A percentile compares a stretch with the other conserved stretches of the same genome.
Conservation (phyloP, 768 basidiomycete genomes). For the Leccinellum rugosiceps region DNA sequence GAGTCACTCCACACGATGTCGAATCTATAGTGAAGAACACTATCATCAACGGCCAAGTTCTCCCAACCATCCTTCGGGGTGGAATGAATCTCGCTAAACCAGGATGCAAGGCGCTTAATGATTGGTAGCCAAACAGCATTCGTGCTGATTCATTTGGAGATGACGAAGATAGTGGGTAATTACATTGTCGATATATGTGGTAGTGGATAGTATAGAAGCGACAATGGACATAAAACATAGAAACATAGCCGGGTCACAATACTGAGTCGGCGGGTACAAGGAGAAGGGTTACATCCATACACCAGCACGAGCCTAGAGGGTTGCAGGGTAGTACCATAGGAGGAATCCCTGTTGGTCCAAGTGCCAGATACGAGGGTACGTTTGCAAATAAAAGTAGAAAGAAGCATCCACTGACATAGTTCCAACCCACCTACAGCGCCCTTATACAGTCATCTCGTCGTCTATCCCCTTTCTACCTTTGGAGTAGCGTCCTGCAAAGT, state of each 20-base stretch:
- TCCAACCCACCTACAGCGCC: constrained; percentile 6
- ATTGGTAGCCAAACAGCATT: constrained; percentile 52
- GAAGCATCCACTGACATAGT: constrained; percentile 10
- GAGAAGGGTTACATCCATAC: constrained; percentile 5
- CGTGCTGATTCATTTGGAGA: neutral
- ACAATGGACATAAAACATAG: constrained; percentile 7
- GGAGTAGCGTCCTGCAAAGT: constrained; percentile 70
- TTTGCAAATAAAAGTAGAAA: constrained; percentile 4
- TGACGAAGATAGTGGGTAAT: constrained; percentile 11
- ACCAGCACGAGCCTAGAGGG: neutral
- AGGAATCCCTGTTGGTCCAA: constrained; percentile 22
- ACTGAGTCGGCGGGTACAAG: constrained; percentile 6
- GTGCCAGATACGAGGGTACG: constrained; percentile 6
- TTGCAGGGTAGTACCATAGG: constrained; percentile 6
- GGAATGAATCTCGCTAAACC: constrained; percentile 76
- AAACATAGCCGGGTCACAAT: constrained; percentile 1
- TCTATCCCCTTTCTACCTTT: constrained; percentile 45
- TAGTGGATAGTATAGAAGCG: constrained; percentile 25
- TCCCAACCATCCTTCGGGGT: constrained; percentile 82
- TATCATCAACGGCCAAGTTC: constrained; percentile 76
- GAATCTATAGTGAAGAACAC: constrained; percentile 85
- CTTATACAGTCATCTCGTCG: constrained; percentile 34
- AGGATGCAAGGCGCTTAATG: constrained; percentile 62
- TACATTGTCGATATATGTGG: constrained; percentile 26
- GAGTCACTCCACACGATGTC: constrained; percentile 88